Percentiles rank a stretch among this genome's conserved stretches.
Conservation (phyloP, 1,284 basidiomycete species). For the Ceratobasidium sp. region DNA sequence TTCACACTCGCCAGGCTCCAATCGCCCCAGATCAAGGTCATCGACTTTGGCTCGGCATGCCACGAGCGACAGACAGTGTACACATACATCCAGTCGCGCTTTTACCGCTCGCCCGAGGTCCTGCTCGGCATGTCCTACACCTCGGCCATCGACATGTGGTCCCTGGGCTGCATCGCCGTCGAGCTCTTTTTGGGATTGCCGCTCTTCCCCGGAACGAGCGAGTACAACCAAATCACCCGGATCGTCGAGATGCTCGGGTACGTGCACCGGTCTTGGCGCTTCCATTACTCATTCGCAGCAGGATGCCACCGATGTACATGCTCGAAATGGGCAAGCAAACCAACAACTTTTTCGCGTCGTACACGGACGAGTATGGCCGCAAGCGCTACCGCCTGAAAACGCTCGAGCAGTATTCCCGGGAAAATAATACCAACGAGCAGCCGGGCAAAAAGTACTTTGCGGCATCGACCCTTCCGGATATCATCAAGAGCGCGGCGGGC, state of each 20-base stretch:
- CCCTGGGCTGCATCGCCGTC: conserved; percentile 93
- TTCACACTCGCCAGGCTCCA: conserved; percentile 67
- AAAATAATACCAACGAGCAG: conserved; percentile 94
- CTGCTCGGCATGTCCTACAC: conserved; percentile 94
- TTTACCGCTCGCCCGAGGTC: conserved; percentile 98
- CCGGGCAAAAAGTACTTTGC: conserved; percentile 99
- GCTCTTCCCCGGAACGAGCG: conserved; percentile 97
- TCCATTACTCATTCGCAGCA: conserved; percentile 47
- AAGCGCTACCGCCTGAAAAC: conserved; percentile 91
- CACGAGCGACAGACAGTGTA: conserved; percentile 99
- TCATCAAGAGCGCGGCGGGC: conserved; percentile 94
- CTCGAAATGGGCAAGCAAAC: conserved; percentile 97
- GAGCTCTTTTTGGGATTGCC: conserved; percentile 97
- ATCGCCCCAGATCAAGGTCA: conserved; percentile 98
- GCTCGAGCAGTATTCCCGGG: conserved; percentile 92
- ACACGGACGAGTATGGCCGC: conserved; percentile 81
- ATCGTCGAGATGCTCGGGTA: conserved; percentile 99
- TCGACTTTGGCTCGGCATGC: conserved; percentile 98
- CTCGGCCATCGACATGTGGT: conserved; percentile 96
- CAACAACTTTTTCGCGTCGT: conserved; percentile 89
- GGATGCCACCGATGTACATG: conserved; percentile 90
- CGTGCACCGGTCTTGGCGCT: conserved; percentile 47
- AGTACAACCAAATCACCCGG: conserved; percentile 97
- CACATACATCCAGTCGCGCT: conserved; percentile 98
- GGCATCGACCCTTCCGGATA: conserved; percentile 90